These are phyloP conservation scores for Lasiodiplodia theobromae DNA, from an alignment of 2,329 filamentous ascomycete genomes.

Conservation along the genomic window DNA sequence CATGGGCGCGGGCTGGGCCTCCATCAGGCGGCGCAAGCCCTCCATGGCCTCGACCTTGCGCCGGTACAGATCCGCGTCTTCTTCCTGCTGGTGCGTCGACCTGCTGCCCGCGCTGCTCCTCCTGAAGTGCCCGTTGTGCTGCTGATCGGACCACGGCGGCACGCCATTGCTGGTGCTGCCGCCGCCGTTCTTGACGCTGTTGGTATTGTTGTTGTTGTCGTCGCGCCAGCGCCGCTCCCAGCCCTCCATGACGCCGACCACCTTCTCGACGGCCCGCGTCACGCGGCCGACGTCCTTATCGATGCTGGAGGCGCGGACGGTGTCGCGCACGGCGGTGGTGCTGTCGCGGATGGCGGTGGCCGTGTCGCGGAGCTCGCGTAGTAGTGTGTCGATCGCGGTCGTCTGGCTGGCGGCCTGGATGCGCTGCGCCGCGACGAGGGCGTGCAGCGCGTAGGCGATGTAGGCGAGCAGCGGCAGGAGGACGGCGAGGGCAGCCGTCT, in stretches of 20 bases:
- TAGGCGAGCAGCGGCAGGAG: conserved; percentile 15
- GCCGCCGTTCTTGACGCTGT: neutral
- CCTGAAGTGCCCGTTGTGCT: neutral
- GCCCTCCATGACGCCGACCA: neutral
- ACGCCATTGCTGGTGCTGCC: neutral
- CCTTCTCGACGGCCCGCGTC: neutral
- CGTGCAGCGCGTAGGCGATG: conserved; percentile 24
- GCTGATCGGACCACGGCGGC: neutral
- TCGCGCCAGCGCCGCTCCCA: neutral
- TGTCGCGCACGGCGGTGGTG: neutral
- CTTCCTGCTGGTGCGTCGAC: neutral
- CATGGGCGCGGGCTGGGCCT: conserved; percentile 18
- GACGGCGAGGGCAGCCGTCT: neutral
- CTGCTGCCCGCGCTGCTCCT: neutral
- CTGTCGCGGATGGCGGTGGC: neutral
- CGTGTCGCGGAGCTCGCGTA: neutral
- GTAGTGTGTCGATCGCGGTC: conserved; percentile 37
- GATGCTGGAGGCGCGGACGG: neutral
- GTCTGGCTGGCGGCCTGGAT: conserved; percentile 28
- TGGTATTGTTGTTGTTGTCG: neutral
- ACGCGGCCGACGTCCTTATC: neutral
- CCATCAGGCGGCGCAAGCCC: conserved; percentile 20
- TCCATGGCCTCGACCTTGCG: conserved; percentile 30
- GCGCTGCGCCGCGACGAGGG: conserved; percentile 23
- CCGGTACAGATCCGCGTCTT: conserved; percentile 25